Evolutionary conservation across 2,329 filamentous ascomycete species (phyloP), one percentile per base, ranked within the genome.

Genomic region (Beauveria brongniartii): DNA sequence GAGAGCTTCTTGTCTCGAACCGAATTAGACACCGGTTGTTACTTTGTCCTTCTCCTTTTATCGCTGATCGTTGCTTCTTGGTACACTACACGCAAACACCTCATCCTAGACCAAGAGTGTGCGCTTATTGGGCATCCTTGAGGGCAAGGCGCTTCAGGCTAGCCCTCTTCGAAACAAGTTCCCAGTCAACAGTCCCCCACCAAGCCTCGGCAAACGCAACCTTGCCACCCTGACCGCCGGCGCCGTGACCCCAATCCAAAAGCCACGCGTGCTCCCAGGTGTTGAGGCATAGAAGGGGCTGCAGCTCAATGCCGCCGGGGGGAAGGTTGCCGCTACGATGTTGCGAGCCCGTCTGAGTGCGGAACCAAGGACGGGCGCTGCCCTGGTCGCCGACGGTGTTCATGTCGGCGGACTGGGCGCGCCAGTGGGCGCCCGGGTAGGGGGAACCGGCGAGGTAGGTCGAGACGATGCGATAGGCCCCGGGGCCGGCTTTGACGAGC

Each of bases 251-350:
- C 74, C 90, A 97, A 73, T 97, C 92, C 60, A 84, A 82, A 72
- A 97, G 77, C 85, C 90, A 99, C 9, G 89, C 87, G 75, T 97
- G 94, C 79, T 97, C 88, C 94, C 94, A 99, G 5, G 92, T 96
- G 77, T 92, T 97, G 63, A 97, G 82, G 72, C 93, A 97, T 68
- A 99, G 78, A 63, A 97, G 80, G 14, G 93, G 92, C 61, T 85
- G 80, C 40, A 92, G 74, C 54, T 88, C 82, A 65, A 85, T 81
- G 62, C 87, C 87, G 44, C 88, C 89, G 1, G 88, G 86, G 5
- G 85, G 81, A 62, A 81, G 73, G 51, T 73, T 69, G 56, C 70
- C 67, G 64, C 67, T 70, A 28, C 57, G 48, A 20, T 53, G 48
- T 63, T 63, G 68, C 28, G 65, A 62, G 41, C 72, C 71, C 20